These are phyloP conservation scores for Ustilago nuda DNA, from an alignment of 1,284 basidiomycete species.

Conservation along the genomic window DNA sequence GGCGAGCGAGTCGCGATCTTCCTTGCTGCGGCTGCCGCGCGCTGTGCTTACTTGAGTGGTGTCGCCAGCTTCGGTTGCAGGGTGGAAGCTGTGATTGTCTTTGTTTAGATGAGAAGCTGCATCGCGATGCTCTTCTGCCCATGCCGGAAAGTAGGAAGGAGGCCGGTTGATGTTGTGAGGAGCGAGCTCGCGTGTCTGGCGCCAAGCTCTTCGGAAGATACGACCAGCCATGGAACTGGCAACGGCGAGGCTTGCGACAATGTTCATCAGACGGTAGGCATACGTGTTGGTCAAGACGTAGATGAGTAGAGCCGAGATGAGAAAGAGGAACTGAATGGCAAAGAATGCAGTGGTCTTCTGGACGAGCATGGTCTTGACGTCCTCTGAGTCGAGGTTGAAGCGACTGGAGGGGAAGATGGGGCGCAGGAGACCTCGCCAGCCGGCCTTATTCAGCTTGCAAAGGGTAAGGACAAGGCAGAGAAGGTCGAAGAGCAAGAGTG, in stretches of 20 bases:
- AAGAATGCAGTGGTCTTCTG: slow-evolving; percentile 60
- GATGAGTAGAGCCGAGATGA: slow-evolving; percentile 50
- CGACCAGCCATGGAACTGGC: slow-evolving; percentile 57
- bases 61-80: slow-evolving; percentile 4
- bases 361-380: slow-evolving; percentile 60
- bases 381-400: slow-evolving; percentile 50
- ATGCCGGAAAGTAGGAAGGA: slow-evolving; percentile 55
- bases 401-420: slow-evolving; percentile 41
- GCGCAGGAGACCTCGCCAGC: slow-evolving; percentile 48
- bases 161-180: slow-evolving; percentile 51
- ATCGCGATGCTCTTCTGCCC: slow-evolving; percentile 49
- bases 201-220: slow-evolving; percentile 59
- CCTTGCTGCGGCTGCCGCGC: slow-evolving; percentile 7
- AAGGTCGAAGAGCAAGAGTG: slow-evolving; percentile 50
- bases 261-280: slow-evolving; percentile 54
- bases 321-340: slow-evolving; percentile 53
- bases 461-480: slow-evolving; percentile 53
- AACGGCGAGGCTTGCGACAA: slow-evolving; percentile 56
- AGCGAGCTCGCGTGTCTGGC: slow-evolving; percentile 52
- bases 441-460: slow-evolving; percentile 58
- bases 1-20: slow-evolving; percentile 30
- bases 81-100: slow-evolving; percentile 5
- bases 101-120: slow-evolving; percentile 9
- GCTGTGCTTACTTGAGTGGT: slow-evolving; percentile 1
- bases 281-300: slow-evolving; percentile 42